Percentiles rank a stretch among this genome's conserved stretches.
phyloP scores from a whole-genome alignment of 2,329 filamentous ascomycete species.

The Phymatotrichopsis omnivora region DNA sequence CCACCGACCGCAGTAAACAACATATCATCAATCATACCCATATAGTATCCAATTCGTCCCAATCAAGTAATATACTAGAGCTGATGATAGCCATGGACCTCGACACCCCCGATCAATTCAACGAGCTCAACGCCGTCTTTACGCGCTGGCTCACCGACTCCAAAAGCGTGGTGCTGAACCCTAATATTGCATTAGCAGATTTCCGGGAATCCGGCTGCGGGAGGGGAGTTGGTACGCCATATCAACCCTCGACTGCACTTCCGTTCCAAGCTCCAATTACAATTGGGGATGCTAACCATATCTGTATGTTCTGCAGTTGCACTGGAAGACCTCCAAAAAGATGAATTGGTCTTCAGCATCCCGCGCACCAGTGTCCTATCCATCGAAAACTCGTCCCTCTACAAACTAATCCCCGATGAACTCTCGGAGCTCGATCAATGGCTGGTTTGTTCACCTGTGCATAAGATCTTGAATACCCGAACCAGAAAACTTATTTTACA shows the following conservation, averaged over 20 bases:
- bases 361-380: conserved; percentile 62
- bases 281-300: too few relatives aligned
- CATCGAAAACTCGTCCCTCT: conserved; percentile 59
- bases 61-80: too few relatives aligned
- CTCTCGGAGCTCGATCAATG: conserved; percentile 44
- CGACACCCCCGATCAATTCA: conserved; percentile 22
- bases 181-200: conserved; percentile 50
- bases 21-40: too few relatives aligned
- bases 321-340: conserved; percentile 55
- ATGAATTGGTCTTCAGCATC: conserved; percentile 71
- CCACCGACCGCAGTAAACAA: too few relatives aligned
- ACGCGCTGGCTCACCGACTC: conserved; percentile 46
- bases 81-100: conserved; percentile 19
- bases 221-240: conserved; percentile 49
- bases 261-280: too few relatives aligned
- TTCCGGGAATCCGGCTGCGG: conserved; percentile 47
- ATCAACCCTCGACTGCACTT: conserved; percentile 11
- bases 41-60: too few relatives aligned
- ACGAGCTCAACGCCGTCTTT: conserved; percentile 38
- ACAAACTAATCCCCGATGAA: conserved; percentile 46
- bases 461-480: conserved; percentile 15
- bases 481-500: conserved; percentile 40
- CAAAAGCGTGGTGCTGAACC: conserved; percentile 45
- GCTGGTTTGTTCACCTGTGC: conserved; percentile 34
- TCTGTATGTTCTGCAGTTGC: conserved; percentile 52